Evolutionary conservation across 805 yeast genomes (phyloP).

Genomic region (Wickerhamiella parazyma): DNA sequence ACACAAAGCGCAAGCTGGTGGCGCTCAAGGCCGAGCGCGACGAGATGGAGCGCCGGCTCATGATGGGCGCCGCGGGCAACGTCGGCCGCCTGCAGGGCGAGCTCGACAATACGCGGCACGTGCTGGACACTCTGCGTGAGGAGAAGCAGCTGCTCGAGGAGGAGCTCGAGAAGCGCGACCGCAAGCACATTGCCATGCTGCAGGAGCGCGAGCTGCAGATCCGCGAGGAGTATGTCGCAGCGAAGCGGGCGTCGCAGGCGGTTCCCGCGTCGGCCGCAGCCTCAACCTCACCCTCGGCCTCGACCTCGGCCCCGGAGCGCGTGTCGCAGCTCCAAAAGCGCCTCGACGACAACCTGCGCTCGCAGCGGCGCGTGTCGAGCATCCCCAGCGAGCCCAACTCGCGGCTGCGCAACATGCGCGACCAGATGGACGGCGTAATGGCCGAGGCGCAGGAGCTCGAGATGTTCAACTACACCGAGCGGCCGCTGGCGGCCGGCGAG

Average conservation of each 20-base stretch:
- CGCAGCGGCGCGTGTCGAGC: slow-evolving; percentile 21
- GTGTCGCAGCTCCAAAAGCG: slow-evolving; percentile 14
- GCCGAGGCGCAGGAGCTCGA: slow-evolving; percentile 76
- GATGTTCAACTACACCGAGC: slow-evolving; percentile 27
- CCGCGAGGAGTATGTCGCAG: slow-evolving; percentile 48
- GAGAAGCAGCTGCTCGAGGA: slow-evolving; percentile 44
- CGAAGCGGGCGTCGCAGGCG: too few species aligned
- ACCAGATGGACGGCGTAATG: slow-evolving; percentile 74
- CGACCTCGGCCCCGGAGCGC: too few species aligned
- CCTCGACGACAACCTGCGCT: slow-evolving; percentile 24
- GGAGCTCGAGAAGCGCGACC: slow-evolving; percentile 51
- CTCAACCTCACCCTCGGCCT: too few species aligned
- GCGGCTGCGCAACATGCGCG: slow-evolving; percentile 58
- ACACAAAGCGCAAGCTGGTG: slow-evolving; percentile 39
- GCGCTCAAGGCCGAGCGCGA: slow-evolving; percentile 46
- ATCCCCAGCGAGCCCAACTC: slow-evolving; percentile 51
- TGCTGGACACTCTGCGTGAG: slow-evolving; percentile 46
- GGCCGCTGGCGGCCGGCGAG: neutral
- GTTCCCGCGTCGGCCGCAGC: too few species aligned
- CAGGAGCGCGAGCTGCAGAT: slow-evolving; percentile 38
- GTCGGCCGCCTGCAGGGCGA: slow-evolving; percentile 48
- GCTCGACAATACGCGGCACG: slow-evolving; percentile 46
- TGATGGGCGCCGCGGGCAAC: slow-evolving; percentile 65
- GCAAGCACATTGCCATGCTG: slow-evolving; percentile 24
- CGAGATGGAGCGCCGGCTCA: slow-evolving; percentile 49